Evolutionary conservation across 257 asterid genomes (phyloP).

Genomic region (Dorcoceras hygrometricum): DNA sequence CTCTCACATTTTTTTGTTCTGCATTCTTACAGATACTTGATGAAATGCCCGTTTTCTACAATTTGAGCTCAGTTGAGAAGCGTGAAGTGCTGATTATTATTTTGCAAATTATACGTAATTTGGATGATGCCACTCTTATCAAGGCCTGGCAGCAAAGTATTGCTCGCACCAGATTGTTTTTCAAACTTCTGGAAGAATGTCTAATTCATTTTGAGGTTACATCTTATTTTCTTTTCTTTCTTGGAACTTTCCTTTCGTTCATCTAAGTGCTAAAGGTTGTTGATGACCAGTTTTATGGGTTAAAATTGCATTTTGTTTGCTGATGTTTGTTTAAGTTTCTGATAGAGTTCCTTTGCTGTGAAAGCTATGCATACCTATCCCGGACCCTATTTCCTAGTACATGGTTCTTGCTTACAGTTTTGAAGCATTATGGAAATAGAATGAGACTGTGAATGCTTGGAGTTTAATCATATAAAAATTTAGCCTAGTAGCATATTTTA

Average conservation of each 20-base stretch:
- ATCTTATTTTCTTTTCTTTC: slow-evolving; percentile 8
- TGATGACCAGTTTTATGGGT: background rate
- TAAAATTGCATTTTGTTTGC: slow-evolving; percentile 17
- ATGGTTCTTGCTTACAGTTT: slow-evolving; percentile 12
- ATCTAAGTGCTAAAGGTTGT: background rate
- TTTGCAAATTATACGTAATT: slow-evolving; percentile 85
- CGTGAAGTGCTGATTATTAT: slow-evolving; percentile 81
- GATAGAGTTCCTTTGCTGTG: background rate
- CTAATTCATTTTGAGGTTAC: slow-evolving; percentile 90
- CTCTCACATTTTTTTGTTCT: slow-evolving; percentile 26
- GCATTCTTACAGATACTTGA: slow-evolving; percentile 73
- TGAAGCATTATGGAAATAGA: slow-evolving; percentile 6
- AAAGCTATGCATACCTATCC: background rate
- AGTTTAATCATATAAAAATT: background rate
- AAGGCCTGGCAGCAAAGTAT: slow-evolving; percentile 99
- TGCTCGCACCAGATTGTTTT: slow-evolving; percentile 97
- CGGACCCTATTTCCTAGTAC: background rate
- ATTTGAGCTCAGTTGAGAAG: slow-evolving; percentile 82
- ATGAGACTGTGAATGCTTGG: background rate
- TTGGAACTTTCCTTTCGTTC: slow-evolving; percentile 16
- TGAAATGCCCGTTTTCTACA: slow-evolving; percentile 99
- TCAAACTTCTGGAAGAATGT: slow-evolving; percentile 95
- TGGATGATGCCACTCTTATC: slow-evolving; percentile 92
- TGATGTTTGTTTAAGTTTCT: slow-evolving; percentile 1
- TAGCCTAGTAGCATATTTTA: background rate